Base-by-base conservation (phyloP, 768 basidiomycete species). In the Austroboletus eburneus region DNA sequence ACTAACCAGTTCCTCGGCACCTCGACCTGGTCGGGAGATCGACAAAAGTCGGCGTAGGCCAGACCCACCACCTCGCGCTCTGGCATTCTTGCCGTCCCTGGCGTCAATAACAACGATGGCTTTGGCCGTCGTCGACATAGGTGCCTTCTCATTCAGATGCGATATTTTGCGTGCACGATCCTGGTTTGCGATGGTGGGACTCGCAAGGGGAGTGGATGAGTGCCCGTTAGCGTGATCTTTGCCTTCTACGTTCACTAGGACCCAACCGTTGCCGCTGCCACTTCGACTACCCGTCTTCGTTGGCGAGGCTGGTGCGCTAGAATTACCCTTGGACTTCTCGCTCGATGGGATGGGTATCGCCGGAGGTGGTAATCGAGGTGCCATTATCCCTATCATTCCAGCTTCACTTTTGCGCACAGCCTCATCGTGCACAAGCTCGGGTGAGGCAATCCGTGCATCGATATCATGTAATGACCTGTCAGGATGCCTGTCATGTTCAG, bases 41-140 rank as follows among this genome's bases (percentile, higher is more conserved):
- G 65, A 68, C 32, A 68, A 48, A 21, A 66, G 56, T 21, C 65
- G 64, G 30, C 65, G 63, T 36, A 66, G 33, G 37, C 65, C 65
- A 5, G 65, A 65, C 23, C 64, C 57, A 24, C 59, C 52, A 34
- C 63, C 63, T 43, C 59, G 65, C 37, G 41, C 33, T 24, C 56
- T 54, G n/a, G 47, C 29, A 25, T 34, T 42, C 56, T 55, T 68
- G 39, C 72, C 70, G 21, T 80, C 77, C 45, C 80, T 66, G 5
- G 77, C 75, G 42, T 84, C 82, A 36, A 83, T 67, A 47, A 81
- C 72, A 6, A 76, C 80, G 43, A 85, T 79, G 8, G 81, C 76
- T 57, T 82, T 85, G 25, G 80, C 78, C n/a, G 77, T 66, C 17
- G 77, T 59, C 6, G 78, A 70, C 62, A 70, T 68, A 27, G 66